Base-by-base conservation (phyloP, 139 green algal species). In the Tetraselmis striata region DNA sequence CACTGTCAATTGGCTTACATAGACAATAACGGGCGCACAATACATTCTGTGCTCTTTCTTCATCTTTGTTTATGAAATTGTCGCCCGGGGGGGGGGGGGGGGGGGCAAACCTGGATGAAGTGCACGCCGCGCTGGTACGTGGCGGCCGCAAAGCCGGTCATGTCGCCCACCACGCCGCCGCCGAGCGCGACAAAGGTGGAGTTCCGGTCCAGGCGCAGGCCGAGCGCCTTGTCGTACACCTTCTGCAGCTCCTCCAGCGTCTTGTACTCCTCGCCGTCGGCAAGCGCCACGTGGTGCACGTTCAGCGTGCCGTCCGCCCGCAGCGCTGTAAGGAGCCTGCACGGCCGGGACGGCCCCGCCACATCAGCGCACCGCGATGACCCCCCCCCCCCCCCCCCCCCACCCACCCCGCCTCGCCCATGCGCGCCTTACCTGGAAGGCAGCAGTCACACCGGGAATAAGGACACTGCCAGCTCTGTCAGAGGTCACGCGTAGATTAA, bases 121-220 rank as follows among this genome's bases (percentile, higher is more conserved):
- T 98, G 85, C 59, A 99, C 97, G 2, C 97, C 97, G 1, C 97
- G 89, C 87, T 98, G 95, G 91, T 98, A 99, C 58, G 91, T 90
- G 0, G 96, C 88, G 2, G 97, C 97, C 25, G 97, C 97, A 91
- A 98, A 99, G 59, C 97, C 97, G 1, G 93, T 96, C 95, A 99
- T 98, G 90, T 99, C 97, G 18, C 97, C 97, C 23, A 99, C 92
- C 24, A 99, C 97, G 23, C 97, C 97, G 23, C 97, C 97, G 1
- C 97, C 97, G 1, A 99, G 92, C 0, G 97, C 97, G 18, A 99
- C 77, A 79, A 99, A 97, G 2, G 96, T 98, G 84, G 88, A 93
- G 76, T 90, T 88, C n/a, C 97, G 90, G 88, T 98, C 93, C 81
- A 98, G 88, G 1, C 95, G 84, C 24, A 26, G 83, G 76, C 95